A percentile compares a stretch with the other conserved stretches of the same genome.
Conservation (phyloP, 164 flowering plant genomes). For the Vitis rotundifolia region DNA sequence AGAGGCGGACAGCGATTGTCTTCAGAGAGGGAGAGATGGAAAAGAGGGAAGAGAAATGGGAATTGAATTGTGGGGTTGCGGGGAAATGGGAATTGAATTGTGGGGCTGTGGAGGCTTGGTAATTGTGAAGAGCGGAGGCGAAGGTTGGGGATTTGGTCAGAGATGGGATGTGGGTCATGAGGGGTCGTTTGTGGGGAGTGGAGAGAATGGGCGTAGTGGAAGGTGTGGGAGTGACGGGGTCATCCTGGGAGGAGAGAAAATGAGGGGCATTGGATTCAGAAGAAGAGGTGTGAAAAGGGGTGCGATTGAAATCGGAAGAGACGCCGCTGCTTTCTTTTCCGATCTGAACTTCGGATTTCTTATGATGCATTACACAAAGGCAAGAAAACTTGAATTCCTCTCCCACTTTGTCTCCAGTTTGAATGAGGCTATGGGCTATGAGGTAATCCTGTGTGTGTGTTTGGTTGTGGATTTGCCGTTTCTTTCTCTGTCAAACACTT, state of each 20-base stretch:
- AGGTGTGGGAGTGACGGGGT: slow-evolving; percentile 17
- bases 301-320: slow-evolving; percentile 66
- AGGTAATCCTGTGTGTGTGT: background rate
- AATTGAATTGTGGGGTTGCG: slow-evolving; percentile 4
- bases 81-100: slow-evolving; percentile 4
- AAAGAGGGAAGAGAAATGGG: slow-evolving; percentile 16
- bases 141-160: slow-evolving; percentile 48
- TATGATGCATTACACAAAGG: slow-evolving; percentile 55
- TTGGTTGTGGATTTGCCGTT: slow-evolving; percentile 10
- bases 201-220: slow-evolving; percentile 20
- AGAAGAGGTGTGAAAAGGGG: slow-evolving; percentile 14
- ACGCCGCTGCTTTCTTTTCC: slow-evolving; percentile 76
- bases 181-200: slow-evolving; percentile 54
- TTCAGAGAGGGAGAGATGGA: slow-evolving; percentile 22
- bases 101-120: slow-evolving; percentile 15
- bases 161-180: slow-evolving; percentile 35
- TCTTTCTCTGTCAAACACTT: slow-evolving; percentile 1
- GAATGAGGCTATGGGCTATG: background rate
- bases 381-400: background rate
- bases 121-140: slow-evolving; percentile 23
- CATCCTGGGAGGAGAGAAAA: slow-evolving; percentile 13
- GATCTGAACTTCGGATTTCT: slow-evolving; percentile 69
- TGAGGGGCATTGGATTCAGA: background rate
- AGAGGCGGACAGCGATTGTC: slow-evolving; percentile 26
- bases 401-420: background rate